Evolutionary conservation across 2,329 filamentous ascomycete genomes (phyloP).

Genomic region (Camillea tinctor): DNA sequence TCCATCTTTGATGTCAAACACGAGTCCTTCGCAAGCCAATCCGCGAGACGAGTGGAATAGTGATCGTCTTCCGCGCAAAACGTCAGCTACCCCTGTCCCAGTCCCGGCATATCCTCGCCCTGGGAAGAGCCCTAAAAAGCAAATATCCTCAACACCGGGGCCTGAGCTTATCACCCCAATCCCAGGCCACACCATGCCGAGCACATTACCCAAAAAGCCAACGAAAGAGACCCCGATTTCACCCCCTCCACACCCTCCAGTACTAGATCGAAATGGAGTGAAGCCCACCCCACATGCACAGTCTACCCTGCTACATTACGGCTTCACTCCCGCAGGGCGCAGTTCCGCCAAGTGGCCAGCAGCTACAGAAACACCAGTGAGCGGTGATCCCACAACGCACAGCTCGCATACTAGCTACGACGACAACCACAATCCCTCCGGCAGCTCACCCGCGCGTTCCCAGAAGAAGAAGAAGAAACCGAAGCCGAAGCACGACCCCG

Average conservation of each 20-base stretch:
- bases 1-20: constrained; percentile 10
- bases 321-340: constrained; percentile 29
- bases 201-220: neutral
- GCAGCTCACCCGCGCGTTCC: neutral
- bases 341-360: constrained; percentile 18
- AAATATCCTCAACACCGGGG: constrained; percentile 1
- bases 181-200: constrained; percentile 13
- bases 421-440: neutral
- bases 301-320: constrained; percentile 7
- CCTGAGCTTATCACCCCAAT: constrained; percentile 15
- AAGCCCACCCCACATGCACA: neutral
- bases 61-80: neutral
- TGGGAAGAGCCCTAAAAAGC: constrained; percentile 8
- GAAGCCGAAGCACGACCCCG: constrained; percentile 16
- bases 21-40: constrained; percentile 4
- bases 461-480: constrained; percentile 14
- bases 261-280: neutral
- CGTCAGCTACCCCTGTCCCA: constrained; percentile 6
- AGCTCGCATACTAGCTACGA: neutral
- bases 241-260: neutral
- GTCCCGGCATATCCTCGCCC: constrained; percentile 11
- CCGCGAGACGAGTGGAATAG: constrained; percentile 3
- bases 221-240: constrained; percentile 6
- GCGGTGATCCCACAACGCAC: neutral
- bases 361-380: neutral